Evolutionary conservation across 1,139 yeast genomes (phyloP).

Genomic region (Taphrina pruni): DNA sequence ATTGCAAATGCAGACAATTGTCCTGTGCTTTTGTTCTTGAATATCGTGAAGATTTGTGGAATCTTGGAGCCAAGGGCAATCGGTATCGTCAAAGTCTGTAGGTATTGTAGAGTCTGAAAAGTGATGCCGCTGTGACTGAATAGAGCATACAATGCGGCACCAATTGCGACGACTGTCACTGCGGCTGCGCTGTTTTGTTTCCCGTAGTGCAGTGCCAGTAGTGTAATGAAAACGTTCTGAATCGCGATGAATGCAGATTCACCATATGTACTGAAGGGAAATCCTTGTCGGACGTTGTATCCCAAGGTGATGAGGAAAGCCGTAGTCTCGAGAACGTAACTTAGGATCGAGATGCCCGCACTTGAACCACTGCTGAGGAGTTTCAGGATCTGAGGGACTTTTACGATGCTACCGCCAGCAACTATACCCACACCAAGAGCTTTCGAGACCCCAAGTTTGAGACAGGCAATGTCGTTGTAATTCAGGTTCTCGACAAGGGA

Average conservation of each 20-base stretch:
- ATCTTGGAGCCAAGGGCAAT: constrained; percentile 60
- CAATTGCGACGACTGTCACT: constrained; percentile 47
- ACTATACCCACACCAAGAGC: constrained; percentile 53
- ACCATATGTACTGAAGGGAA: constrained; percentile 57
- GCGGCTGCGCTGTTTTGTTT: constrained; percentile 34
- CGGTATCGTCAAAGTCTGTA: constrained; percentile 62
- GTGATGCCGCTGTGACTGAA: constrained; percentile 45
- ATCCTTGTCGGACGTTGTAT: constrained; percentile 54
- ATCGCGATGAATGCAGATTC: constrained; percentile 55
- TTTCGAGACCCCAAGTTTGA: constrained; percentile 39
- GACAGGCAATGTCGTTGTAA: constrained; percentile 28
- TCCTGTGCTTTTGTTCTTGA: constrained; percentile 59
- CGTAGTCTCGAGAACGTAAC: constrained; percentile 54
- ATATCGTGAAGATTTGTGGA: constrained; percentile 63
- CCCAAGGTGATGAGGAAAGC: constrained; percentile 54
- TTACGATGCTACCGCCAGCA: constrained; percentile 52
- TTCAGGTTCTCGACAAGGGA: constrained; percentile 34
- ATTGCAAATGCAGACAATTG: constrained; percentile 63
- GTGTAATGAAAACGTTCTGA: constrained; percentile 54
- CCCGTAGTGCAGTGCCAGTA: constrained; percentile 51
- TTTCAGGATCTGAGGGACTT: constrained; percentile 54
- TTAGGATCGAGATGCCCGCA: constrained; percentile 53
- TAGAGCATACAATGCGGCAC: constrained; percentile 45
- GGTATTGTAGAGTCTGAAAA: constrained; percentile 49
- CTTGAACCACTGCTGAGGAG: constrained; percentile 52